These are phyloP conservation scores for Primulina eburnea DNA, from an alignment of 257 asterid genomes.

Conservation along the genomic window DNA sequence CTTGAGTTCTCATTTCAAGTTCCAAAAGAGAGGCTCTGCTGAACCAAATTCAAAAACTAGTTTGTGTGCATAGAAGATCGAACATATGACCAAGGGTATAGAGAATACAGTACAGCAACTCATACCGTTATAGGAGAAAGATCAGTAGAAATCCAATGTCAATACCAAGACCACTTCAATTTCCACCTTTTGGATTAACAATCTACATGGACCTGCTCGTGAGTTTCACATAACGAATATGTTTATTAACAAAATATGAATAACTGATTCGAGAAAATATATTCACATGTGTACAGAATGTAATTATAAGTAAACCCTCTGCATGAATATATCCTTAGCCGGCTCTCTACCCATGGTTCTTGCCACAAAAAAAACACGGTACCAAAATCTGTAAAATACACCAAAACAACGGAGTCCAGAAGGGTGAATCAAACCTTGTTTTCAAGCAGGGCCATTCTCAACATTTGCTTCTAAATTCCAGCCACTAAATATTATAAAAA, in stretches of 20 bases:
- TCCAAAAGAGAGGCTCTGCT: too few relatives aligned
- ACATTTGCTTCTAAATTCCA: constrained; percentile 58
- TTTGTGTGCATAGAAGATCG: neutral
- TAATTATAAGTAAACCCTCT: neutral
- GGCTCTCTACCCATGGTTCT: neutral
- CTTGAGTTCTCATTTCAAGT: too few relatives aligned
- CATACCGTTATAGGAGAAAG: neutral
- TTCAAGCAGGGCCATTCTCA: constrained; percentile 52
- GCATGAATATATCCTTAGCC: neutral
- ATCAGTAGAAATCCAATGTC: neutral
- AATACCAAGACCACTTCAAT: neutral
- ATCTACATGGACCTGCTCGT: neutral
- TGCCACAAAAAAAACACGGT: neutral
- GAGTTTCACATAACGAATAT: neutral
- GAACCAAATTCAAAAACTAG: neutral
- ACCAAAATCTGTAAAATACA: neutral
- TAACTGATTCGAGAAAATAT: neutral
- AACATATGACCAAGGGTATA: neutral
- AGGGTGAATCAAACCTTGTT: constrained; percentile 32
- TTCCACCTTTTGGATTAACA: neutral
- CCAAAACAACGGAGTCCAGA: neutral
- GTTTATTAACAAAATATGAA: too few relatives aligned
- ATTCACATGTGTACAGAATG: neutral
- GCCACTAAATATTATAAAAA: constrained; percentile 41
- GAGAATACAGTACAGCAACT: too few relatives aligned